Evolutionary conservation across 768 basidiomycete genomes (phyloP), one percentile per base, ranked within the genome.

Genomic region (Pleurotus cornucopiae): DNA sequence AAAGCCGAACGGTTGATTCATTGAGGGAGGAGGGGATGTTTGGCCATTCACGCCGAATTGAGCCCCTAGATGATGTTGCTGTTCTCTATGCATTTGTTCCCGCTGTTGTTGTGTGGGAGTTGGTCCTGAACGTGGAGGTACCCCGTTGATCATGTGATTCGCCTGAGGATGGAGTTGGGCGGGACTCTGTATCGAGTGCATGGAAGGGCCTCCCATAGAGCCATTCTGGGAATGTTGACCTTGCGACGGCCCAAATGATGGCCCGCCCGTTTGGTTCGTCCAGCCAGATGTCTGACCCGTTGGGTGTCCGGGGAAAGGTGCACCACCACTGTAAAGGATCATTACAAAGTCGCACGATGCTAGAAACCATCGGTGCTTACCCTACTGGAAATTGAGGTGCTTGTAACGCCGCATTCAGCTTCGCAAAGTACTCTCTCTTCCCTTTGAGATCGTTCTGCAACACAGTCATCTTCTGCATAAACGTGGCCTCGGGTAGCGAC

Each of bases 401-500:
- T 11, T 67, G 66, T 16, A 68, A 61, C 47, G 70, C 66, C 20
- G 63, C 52, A 4, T 71, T 49, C 43, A 82, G 63, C 56, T 73
- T 77, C 48, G 48, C 48, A 37, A 75, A 63, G 49, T 71, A 51
- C 0, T 82, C 80, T 67, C 72, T 78, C 59, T 71, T 71, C 23
- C 23, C 48, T 44, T 61, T 61, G 14, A 72, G 58, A 2, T 76
- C 73, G 4, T 6, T 48, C 26, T 45, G 39, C 23, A 47, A 12
- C 2, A 2, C 45, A 16, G 62, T 59, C 62, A 55, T 48, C 41
- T 61, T 54, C 30, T 39, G 23, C 26, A 52, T 39, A 23, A 18
- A 59, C 3, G 55, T 44, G 23, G 46, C 26, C 13, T 59, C 58
- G 11, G 55, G 46, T 20, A 59, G 44, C 2, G 20, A 47, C n/a